Percentiles rank a stretch among this genome's conserved stretches.
Conservation (phyloP, 495 filamentous ascomycete genomes). For the Endocarpon pusillum region DNA sequence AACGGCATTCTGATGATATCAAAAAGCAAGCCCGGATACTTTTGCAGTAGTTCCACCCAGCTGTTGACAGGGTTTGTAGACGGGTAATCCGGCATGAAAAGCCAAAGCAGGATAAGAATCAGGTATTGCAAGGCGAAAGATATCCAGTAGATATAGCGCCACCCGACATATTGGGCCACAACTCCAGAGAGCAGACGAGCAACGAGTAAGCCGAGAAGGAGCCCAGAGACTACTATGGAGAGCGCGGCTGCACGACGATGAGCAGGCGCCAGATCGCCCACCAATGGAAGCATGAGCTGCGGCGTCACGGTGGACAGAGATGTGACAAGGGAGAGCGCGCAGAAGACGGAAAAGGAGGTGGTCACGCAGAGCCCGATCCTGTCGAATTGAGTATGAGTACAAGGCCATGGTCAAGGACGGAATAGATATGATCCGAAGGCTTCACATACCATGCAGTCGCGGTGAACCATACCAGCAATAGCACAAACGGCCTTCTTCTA, state of each 20-base stretch:
- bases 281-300: constrained; percentile 70
- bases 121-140: constrained; percentile 53
- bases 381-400: no score
- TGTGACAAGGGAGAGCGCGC: constrained; percentile 49
- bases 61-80: constrained; percentile 40
- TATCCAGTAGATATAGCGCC: constrained; percentile 71
- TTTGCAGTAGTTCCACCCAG: constrained; percentile 31
- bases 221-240: constrained; percentile 61
- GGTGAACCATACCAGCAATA: constrained; percentile 47
- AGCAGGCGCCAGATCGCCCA: constrained; percentile 62
- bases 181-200: constrained; percentile 63
- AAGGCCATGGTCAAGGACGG: constrained; percentile 18
- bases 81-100: constrained; percentile 72
- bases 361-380: constrained; percentile 59
- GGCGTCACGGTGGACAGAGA: constrained; percentile 70
- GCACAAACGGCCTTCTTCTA: constrained; percentile 48
- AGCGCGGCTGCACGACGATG: constrained; percentile 46
- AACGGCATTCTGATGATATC: constrained; percentile 42
- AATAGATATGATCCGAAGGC: not conserved
- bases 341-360: constrained; percentile 42
- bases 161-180: constrained; percentile 49
- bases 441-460: constrained; percentile 38
- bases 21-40: constrained; percentile 50
- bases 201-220: constrained; percentile 58
- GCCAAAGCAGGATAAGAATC: constrained; percentile 48